A percentile compares a stretch with the other conserved stretches of the same genome.
phyloP scores from a whole-genome alignment of 805 yeast genomes.

The Kodamaea jinghongensis region DNA sequence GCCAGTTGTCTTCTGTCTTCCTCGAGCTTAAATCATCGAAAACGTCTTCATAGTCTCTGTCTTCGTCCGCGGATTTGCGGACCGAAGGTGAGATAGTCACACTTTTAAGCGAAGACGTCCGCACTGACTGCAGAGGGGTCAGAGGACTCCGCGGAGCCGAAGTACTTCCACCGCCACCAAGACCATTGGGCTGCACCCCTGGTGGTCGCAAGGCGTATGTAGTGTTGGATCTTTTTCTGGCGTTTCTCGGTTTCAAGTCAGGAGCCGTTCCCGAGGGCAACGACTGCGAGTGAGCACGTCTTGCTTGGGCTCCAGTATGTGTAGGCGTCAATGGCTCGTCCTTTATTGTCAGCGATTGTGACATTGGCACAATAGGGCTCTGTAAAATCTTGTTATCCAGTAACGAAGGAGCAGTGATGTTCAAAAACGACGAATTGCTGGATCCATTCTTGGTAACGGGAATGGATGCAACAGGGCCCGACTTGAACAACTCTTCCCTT shows the following conservation, averaged over 20 bases:
- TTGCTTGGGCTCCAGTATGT: slow-evolving; percentile 3
- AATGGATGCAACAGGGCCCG: slow-evolving; percentile 10
- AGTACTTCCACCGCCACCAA: too few species aligned
- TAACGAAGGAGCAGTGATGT: slow-evolving; percentile 7
- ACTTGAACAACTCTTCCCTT: slow-evolving; percentile 18
- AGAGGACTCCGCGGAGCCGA: slow-evolving; percentile 13
- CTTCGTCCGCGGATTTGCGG: slow-evolving; percentile 7
- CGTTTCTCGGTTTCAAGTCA: neutral
- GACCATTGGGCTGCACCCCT: slow-evolving; percentile 12
- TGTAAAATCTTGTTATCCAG: slow-evolving; percentile 25
- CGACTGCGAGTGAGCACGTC: slow-evolving; percentile 34
- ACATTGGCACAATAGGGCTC: slow-evolving; percentile 31
- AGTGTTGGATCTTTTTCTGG: slow-evolving; percentile 23
- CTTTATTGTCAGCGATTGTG: slow-evolving; percentile 14
- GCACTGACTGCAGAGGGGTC: slow-evolving; percentile 17
- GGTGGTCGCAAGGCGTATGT: slow-evolving; percentile 19
- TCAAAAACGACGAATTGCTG: slow-evolving; percentile 9
- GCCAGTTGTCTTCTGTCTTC: too few species aligned
- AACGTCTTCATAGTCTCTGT: slow-evolving; percentile 4
- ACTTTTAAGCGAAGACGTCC: slow-evolving; percentile 37
- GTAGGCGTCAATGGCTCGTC: slow-evolving; percentile 4
- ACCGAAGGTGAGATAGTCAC: slow-evolving; percentile 39
- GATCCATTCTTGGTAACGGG: slow-evolving; percentile 10
- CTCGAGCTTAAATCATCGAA: too few species aligned
- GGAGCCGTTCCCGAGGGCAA: slow-evolving; percentile 20